These are phyloP conservation scores for Blastobotrys robertii DNA, from an alignment of 805 yeast genomes.

Conservation along the genomic window DNA sequence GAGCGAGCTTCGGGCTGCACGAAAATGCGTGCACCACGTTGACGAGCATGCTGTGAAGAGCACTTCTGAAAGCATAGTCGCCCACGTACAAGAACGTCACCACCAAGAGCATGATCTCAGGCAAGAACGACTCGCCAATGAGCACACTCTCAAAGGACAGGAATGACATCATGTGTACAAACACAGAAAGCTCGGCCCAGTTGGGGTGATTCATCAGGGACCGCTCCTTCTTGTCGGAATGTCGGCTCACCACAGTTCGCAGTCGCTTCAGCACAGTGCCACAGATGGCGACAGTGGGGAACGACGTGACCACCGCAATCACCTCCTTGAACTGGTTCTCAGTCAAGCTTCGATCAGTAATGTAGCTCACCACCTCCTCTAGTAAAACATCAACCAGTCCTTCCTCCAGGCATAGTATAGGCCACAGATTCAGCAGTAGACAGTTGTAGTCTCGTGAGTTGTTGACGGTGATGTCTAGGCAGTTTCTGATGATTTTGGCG, in stretches of 20 bases:
- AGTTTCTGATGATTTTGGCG: constrained; percentile 49
- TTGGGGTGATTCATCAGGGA: constrained; percentile 43
- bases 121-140: constrained; percentile 30
- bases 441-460: constrained; percentile 41
- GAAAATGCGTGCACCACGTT: constrained; percentile 63
- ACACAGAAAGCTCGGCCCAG: constrained; percentile 63
- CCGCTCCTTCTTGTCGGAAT: constrained; percentile 32
- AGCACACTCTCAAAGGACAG: constrained; percentile 55
- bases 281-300: constrained; percentile 66
- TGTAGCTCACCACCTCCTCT: constrained; percentile 58
- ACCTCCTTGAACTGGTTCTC: constrained; percentile 47
- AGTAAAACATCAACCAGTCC: constrained; percentile 47
- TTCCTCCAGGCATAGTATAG: constrained; percentile 51
- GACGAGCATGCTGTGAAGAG: constrained; percentile 49
- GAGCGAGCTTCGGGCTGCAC: constrained; percentile 43
- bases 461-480: constrained; percentile 47
- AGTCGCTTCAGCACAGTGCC: constrained; percentile 52
- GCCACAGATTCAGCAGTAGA: constrained; percentile 59
- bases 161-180: constrained; percentile 53
- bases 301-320: constrained; percentile 48
- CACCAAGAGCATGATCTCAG: constrained; percentile 61
- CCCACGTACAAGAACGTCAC: constrained; percentile 48
- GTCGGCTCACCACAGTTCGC: constrained; percentile 42
- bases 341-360: constrained; percentile 67
- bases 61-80: constrained; percentile 46